Conservation (phyloP, 2,329 filamentous ascomycete genomes). For the Trichoderma harzianum region DNA sequence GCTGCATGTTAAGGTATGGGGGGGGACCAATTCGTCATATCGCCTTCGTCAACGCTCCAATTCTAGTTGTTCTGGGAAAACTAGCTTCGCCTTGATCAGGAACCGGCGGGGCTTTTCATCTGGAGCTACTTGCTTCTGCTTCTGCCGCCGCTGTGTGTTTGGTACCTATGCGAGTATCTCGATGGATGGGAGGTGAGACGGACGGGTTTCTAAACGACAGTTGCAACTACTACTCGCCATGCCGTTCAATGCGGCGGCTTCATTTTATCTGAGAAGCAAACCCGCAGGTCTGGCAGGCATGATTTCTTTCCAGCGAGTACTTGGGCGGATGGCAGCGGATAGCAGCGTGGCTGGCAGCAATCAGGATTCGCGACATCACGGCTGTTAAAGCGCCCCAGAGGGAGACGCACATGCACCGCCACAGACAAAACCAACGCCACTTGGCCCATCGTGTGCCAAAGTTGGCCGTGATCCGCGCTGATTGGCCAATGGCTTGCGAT, state of each 20-base stretch:
- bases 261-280: too few relatives aligned
- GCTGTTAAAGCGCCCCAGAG: neutral
- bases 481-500: neutral
- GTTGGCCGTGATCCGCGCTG: neutral
- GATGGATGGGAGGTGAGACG: neutral
- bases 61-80: neutral
- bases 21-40: neutral
- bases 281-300: too few relatives aligned
- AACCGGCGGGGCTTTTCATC: neutral
- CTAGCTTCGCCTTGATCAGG: neutral
- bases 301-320: neutral
- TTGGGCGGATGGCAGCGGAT: neutral
- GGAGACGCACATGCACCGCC: neutral
- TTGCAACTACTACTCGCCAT: neutral
- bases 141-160: neutral
- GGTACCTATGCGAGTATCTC: neutral
- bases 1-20: neutral
- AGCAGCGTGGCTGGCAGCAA: neutral
- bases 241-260: neutral
- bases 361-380: neutral
- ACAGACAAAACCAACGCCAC: neutral
- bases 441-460: neutral
- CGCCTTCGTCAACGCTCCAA: neutral
- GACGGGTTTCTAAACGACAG: neutral
- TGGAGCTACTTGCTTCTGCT: neutral